These are phyloP conservation scores for Eimeria sp. DNA, from an alignment of 169 alveolate genomes.

Conservation along the genomic window DNA sequence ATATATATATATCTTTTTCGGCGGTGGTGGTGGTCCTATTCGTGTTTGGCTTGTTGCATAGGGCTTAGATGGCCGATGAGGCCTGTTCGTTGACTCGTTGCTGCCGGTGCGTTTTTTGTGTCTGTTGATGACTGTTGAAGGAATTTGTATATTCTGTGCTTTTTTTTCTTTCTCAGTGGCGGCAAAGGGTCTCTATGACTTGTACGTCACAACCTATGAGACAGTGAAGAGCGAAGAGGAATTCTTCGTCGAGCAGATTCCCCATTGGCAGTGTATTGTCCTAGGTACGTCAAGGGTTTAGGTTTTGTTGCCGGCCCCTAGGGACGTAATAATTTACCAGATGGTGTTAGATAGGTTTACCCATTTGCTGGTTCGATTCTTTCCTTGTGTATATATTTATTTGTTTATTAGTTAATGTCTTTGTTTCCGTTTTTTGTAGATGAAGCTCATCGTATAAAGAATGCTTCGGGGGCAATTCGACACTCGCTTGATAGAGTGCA, in stretches of 20 bases:
- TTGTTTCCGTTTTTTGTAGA: conserved; percentile 97
- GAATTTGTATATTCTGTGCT: neutral
- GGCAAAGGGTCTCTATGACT: conserved; percentile 91
- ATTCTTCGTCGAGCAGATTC: conserved; percentile 89
- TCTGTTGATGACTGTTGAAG: too few relatives aligned
- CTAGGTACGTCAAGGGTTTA: conserved; percentile 18
- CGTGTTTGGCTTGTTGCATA: neutral
- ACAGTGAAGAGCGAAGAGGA: conserved; percentile 95
- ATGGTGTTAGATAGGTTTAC: neutral
- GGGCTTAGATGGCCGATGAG: neutral
- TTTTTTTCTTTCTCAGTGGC: conserved; percentile 75
- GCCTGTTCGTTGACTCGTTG: neutral
- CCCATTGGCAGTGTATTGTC: conserved; percentile 81
- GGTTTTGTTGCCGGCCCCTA: too few relatives aligned
- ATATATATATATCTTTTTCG: too few relatives aligned
- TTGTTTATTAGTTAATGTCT: neutral
- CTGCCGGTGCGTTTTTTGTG: neutral
- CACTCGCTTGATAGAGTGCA: conserved; percentile 95
- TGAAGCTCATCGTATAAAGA: conserved; percentile 99
- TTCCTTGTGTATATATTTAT: neutral
- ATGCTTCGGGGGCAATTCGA: conserved; percentile 96
- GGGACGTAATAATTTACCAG: too few relatives aligned
- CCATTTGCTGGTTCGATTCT: neutral
- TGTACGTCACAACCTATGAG: conserved; percentile 96
- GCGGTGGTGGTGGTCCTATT: too few relatives aligned